Evolutionary conservation across 1,284 basidiomycete genomes (phyloP), one percentile per base, ranked within the genome.

Genomic region (Boletus mariae): DNA sequence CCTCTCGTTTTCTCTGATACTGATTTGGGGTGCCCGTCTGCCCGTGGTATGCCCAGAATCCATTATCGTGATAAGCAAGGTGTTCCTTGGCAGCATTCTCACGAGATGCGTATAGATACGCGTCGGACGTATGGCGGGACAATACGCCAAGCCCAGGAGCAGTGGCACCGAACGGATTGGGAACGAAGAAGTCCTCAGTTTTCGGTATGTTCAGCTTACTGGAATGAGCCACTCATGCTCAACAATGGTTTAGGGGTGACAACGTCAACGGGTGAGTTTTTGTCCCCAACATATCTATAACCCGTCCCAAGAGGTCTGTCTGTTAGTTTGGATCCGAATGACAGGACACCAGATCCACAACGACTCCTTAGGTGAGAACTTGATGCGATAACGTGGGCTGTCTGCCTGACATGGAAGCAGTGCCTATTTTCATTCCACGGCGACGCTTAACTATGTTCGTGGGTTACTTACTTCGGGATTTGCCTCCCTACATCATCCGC

Each of bases 91-190:
- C 12, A 3, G 11, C 25, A 23, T 58, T 56, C 59, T 59, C 52
- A 55, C 47, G 38, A 50, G n/a, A 20, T 28, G 8, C n/a, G 29
- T 15, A 13, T 44, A 88, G 85, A 79, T 96, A 42, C 85, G 94
- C 13, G 85, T 97, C 57, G 92, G 92, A 6, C 82, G 94, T 28
- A 96, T 97, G 61, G 94, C 94, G 1, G 94, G 94, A 1, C 96
- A 98, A 71, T 98, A 98, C 62, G 96, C 94, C 31, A 98, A 98
- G 71, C 96, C 96, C 0, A 80, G 96, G 53, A 94, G 90, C 65
- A 96, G 91, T 64, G 77, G 80, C 5, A 94, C 83, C 20, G 96
- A 99, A 69, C 84, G 81, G 59, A 75, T 94, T 35, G 79, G 82
- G 20, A 83, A 85, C 56, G 75, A 76, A 48, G 79, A 87, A 62